phyloP scores from a whole-genome alignment of 2,329 filamentous ascomycete genomes.

The Pezicula rhizophila region DNA sequence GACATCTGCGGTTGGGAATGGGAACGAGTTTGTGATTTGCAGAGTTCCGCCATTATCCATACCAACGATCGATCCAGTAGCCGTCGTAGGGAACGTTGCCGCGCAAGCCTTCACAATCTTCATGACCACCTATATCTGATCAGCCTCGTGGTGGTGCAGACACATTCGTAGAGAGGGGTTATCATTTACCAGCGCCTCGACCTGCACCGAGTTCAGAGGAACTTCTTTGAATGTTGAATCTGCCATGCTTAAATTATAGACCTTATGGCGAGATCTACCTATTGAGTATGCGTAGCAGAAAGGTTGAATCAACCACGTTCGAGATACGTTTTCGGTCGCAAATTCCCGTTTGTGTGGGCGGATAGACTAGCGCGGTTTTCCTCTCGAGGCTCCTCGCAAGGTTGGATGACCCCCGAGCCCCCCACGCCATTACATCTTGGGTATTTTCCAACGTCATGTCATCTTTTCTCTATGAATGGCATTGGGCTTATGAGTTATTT shows the following conservation, averaged over 20 bases:
- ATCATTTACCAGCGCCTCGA: conserved; percentile 80
- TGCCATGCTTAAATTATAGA: conserved; percentile 41
- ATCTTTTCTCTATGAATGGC: no score
- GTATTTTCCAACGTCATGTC: no score
- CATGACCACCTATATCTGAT: conserved; percentile 69
- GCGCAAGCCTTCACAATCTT: conserved; percentile 97
- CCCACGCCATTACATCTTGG: no score
- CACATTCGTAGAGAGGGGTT: conserved; percentile 27
- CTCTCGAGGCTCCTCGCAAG: no score
- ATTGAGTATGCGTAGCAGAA: not conserved
- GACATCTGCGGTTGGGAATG: conserved; percentile 79
- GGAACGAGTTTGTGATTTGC: conserved; percentile 91
- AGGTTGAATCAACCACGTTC: not conserved
- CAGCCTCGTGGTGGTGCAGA: conserved; percentile 12
- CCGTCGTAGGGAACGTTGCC: conserved; percentile 77
- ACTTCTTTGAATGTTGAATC: conserved; percentile 53
- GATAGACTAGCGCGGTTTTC: no score
- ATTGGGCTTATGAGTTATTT: no score
- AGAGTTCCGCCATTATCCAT: conserved; percentile 80
- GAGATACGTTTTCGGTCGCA: not conserved
- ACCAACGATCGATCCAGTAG: conserved; percentile 85
- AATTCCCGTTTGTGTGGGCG: no score
- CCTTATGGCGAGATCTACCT: not conserved
- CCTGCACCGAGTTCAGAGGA: conserved; percentile 81
- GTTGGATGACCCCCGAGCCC: no score